A percentile compares a stretch with the other conserved stretches of the same genome.
phyloP scores from a whole-genome alignment of 306 rosid species.

The Cucurbita moschata region DNA sequence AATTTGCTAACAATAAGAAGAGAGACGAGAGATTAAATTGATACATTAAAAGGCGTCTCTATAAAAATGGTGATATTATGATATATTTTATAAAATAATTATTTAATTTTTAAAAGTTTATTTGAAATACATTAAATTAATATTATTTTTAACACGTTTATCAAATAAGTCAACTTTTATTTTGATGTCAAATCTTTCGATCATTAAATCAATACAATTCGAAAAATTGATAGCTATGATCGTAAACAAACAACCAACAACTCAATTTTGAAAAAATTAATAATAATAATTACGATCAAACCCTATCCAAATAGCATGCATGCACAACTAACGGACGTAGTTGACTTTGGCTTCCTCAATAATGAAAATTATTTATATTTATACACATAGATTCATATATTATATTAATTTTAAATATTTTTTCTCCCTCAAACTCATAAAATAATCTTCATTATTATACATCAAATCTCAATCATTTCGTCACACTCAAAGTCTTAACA shows the following conservation, averaged over 20 bases:
- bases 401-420: no score
- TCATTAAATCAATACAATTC: neutral
- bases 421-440: no score
- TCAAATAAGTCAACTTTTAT: neutral
- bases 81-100: neutral
- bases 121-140: no score
- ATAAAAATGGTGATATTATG: neutral
- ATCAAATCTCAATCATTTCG: no score
- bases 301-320: slow-evolving; percentile 4
- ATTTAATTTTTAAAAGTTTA: no score
- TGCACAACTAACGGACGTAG: neutral
- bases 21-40: neutral
- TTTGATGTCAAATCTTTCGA: neutral
- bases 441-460: no score
- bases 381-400: neutral
- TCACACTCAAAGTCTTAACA: no score
- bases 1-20: neutral
- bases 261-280: neutral
- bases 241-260: neutral
- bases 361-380: neutral
- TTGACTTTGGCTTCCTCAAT: slow-evolving; percentile 6
- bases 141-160: no score
- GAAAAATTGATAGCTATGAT: neutral
- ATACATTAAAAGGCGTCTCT: neutral
- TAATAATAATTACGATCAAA: neutral